Evolutionary conservation across 2,329 filamentous ascomycete genomes (phyloP).

Genomic region (Colletotrichum gloeosporioides): DNA sequence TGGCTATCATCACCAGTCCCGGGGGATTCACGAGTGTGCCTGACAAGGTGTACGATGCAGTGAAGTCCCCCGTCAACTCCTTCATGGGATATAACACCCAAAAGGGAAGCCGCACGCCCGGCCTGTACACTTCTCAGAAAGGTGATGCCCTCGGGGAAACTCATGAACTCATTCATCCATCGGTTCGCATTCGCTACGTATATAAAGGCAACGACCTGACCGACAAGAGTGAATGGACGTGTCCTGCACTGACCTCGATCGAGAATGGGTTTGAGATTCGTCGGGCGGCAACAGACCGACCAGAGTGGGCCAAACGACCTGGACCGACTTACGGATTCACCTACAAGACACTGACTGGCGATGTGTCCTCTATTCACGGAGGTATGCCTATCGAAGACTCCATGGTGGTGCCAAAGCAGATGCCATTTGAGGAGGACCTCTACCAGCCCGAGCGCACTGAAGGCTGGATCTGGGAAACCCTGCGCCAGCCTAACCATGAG

Average conservation of each 20-base stretch:
- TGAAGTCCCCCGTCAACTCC: background rate
- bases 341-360: background rate
- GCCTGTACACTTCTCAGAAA: slow-evolving; percentile 25
- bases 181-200: slow-evolving; percentile 34
- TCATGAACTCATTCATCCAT: slow-evolving; percentile 34
- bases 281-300: background rate
- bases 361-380: background rate
- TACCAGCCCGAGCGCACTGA: background rate
- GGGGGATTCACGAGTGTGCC: background rate
- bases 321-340: background rate
- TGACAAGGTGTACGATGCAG: background rate
- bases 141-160: background rate
- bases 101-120: slow-evolving; percentile 23
- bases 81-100: background rate
- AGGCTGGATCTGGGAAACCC: background rate
- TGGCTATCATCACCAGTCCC: slow-evolving; percentile 25
- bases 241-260: slow-evolving; percentile 17
- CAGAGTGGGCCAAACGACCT: background rate
- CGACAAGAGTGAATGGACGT: slow-evolving; percentile 29
- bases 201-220: slow-evolving; percentile 31
- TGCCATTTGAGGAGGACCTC: background rate
- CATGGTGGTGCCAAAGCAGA: background rate
- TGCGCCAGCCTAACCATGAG: background rate
- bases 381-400: background rate
- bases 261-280: slow-evolving; percentile 6